phyloP scores from a whole-genome alignment of 2,329 filamentous ascomycete species.

The Ascochyta viciae-villosae region DNA sequence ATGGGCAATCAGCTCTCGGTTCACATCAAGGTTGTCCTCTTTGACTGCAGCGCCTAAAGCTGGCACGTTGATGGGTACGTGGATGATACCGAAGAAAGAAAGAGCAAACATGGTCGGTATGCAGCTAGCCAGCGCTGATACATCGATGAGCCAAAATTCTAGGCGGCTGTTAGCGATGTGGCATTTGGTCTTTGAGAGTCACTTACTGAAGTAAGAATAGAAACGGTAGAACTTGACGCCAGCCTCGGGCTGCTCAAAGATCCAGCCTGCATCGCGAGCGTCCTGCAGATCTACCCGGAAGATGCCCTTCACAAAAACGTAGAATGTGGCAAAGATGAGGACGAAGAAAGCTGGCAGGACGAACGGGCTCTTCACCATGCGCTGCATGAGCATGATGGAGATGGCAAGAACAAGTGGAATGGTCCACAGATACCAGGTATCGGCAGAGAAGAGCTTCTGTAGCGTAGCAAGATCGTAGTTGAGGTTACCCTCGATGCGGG shows the following conservation, averaged over 20 bases:
- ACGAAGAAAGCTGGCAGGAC: slow-evolving; percentile 89
- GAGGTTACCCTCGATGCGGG: slow-evolving; percentile 83
- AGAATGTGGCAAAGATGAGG: slow-evolving; percentile 76
- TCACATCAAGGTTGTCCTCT: slow-evolving; percentile 90
- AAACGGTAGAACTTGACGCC: slow-evolving; percentile 97
- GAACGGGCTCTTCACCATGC: slow-evolving; percentile 79
- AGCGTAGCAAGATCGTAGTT: slow-evolving; percentile 81
- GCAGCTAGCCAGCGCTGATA: slow-evolving; percentile 81
- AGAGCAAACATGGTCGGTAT: slow-evolving; percentile 95
- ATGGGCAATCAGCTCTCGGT: slow-evolving; percentile 90
- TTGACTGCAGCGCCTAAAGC: slow-evolving; percentile 88
- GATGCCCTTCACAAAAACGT: slow-evolving; percentile 75
- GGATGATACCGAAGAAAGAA: slow-evolving; percentile 95
- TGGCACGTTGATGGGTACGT: slow-evolving; percentile 97
- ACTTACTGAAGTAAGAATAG: slow-evolving; percentile 89
- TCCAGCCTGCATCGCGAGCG: slow-evolving; percentile 81
- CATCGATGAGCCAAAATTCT: slow-evolving; percentile 85
- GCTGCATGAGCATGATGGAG: slow-evolving; percentile 76
- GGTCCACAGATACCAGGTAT: slow-evolving; percentile 83
- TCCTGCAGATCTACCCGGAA: slow-evolving; percentile 70
- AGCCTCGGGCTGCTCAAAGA: slow-evolving; percentile 84
- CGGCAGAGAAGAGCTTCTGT: slow-evolving; percentile 72
- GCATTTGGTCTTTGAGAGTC: neutral
- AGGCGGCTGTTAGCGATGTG: slow-evolving; percentile 1
- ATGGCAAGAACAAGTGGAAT: slow-evolving; percentile 80